phyloP scores from a whole-genome alignment of 2,329 filamentous ascomycete genomes.

The Lojkania enalia region DNA sequence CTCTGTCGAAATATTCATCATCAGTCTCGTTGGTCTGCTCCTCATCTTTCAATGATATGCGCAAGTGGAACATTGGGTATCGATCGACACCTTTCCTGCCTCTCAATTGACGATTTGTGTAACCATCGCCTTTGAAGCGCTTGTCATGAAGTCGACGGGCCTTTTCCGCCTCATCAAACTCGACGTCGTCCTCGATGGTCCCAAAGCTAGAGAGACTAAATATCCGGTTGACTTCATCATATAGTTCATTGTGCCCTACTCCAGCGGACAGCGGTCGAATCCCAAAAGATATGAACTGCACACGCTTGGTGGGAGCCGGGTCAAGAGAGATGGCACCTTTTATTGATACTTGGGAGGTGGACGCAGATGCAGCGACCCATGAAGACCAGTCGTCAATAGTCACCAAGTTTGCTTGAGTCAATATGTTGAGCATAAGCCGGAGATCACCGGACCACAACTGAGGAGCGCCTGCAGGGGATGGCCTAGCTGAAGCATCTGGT shows the following conservation, averaged over 20 bases:
- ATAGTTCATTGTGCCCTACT: slow-evolving; percentile 66
- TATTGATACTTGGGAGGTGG: slow-evolving; percentile 63
- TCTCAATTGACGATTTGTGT: slow-evolving; percentile 57
- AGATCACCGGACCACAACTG: slow-evolving; percentile 25
- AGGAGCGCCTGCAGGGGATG: background rate
- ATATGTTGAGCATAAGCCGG: slow-evolving; percentile 44
- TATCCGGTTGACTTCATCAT: slow-evolving; percentile 74
- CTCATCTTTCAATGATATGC: slow-evolving; percentile 54
- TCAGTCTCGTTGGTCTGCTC: slow-evolving; percentile 14
- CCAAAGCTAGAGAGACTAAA: slow-evolving; percentile 82
- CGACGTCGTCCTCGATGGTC: slow-evolving; percentile 52
- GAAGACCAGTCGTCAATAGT: slow-evolving; percentile 54
- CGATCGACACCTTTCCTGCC: slow-evolving; percentile 70
- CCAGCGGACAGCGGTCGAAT: slow-evolving; percentile 65
- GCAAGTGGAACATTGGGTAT: slow-evolving; percentile 90
- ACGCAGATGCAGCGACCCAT: slow-evolving; percentile 75
- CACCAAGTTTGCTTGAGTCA: slow-evolving; percentile 69
- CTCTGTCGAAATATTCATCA: slow-evolving; percentile 27
- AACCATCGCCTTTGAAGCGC: slow-evolving; percentile 53
- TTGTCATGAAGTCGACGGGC: slow-evolving; percentile 43
- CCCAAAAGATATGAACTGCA: slow-evolving; percentile 83
- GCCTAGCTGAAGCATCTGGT: background rate
- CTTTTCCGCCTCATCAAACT: slow-evolving; percentile 43
- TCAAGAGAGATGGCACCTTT: slow-evolving; percentile 71
- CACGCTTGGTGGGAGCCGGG: slow-evolving; percentile 70